These are phyloP conservation scores for Phlyctochytrium planicorne DNA, from an alignment of 192 early-diverging fungal species.

Conservation along the genomic window DNA sequence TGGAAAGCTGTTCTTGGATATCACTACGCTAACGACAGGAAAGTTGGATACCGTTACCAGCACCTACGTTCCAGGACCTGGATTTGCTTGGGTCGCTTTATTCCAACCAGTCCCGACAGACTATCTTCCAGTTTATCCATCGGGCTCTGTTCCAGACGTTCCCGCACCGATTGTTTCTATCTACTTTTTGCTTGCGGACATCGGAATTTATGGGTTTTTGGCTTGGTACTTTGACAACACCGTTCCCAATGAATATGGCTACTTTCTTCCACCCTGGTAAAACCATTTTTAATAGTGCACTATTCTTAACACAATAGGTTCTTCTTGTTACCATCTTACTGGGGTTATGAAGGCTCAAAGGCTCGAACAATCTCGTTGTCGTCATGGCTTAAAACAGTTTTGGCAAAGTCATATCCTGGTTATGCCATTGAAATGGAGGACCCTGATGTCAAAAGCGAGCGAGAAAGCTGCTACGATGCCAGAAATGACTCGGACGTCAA, in stretches of 20 bases:
- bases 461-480: constrained; percentile 33
- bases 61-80: constrained; percentile 56
- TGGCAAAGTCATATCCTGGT: constrained; percentile 19
- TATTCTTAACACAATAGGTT: constrained; percentile 27
- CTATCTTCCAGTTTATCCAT: constrained; percentile 47
- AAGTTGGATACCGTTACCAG: constrained; percentile 39
- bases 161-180: constrained; percentile 57
- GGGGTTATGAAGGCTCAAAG: constrained; percentile 34
- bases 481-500: constrained; percentile 29
- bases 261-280: constrained; percentile 36
- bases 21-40: constrained; percentile 47
- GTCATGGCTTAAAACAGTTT: constrained; percentile 41
- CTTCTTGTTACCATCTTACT: constrained; percentile 57
- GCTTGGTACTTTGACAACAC: constrained; percentile 69
- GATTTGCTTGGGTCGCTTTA: constrained; percentile 51
- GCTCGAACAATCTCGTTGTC: constrained; percentile 15
- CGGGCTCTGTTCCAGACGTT: constrained; percentile 40
- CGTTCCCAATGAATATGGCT: constrained; percentile 67
- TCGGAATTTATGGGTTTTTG: constrained; percentile 45
- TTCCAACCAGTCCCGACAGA: constrained; percentile 42
- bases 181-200: constrained; percentile 57
- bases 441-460: constrained; percentile 43
- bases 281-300: not conserved
- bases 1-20: constrained; percentile 65
- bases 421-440: constrained; percentile 11